These are phyloP conservation scores for Vigna unguiculata DNA, from an alignment of 306 rosid genomes.

Conservation along the genomic window DNA sequence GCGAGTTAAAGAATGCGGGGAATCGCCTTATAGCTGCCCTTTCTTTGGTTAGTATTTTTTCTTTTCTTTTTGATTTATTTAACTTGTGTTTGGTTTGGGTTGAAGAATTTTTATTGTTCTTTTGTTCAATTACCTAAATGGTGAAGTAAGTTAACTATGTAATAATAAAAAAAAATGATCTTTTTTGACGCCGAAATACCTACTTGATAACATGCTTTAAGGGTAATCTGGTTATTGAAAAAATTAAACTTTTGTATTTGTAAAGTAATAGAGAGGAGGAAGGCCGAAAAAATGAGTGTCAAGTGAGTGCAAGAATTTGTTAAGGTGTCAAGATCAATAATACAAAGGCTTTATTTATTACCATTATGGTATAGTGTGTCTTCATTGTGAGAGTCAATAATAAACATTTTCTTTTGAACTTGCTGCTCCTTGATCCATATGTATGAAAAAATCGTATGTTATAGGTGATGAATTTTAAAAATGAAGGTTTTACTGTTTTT, in stretches of 20 bases:
- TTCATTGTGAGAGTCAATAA: too few relatives aligned
- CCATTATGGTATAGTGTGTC: too few relatives aligned
- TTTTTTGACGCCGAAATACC: too few relatives aligned
- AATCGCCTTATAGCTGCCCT: constrained; percentile 75
- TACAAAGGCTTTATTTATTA: background rate
- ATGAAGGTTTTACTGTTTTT: background rate
- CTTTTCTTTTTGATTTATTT: background rate
- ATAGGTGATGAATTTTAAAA: background rate
- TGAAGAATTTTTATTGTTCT: background rate
- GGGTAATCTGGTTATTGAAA: too few relatives aligned
- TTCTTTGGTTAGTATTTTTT: constrained; percentile 62
- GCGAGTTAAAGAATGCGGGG: constrained; percentile 70
- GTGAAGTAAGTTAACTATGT: background rate
- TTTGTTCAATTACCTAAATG: background rate
- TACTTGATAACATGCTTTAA: too few relatives aligned
- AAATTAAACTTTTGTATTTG: too few relatives aligned
- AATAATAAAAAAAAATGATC: background rate
- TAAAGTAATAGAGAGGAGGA: too few relatives aligned
- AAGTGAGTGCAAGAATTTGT: too few relatives aligned
- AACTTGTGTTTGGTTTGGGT: background rate
- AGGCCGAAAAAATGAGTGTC: too few relatives aligned
- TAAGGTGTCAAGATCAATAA: background rate
- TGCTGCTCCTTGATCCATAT: too few relatives aligned
- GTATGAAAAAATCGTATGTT: too few relatives aligned
- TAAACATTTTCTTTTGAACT: too few relatives aligned